phyloP scores from a whole-genome alignment of 768 basidiomycete genomes.

The Macrocybe gigantea region DNA sequence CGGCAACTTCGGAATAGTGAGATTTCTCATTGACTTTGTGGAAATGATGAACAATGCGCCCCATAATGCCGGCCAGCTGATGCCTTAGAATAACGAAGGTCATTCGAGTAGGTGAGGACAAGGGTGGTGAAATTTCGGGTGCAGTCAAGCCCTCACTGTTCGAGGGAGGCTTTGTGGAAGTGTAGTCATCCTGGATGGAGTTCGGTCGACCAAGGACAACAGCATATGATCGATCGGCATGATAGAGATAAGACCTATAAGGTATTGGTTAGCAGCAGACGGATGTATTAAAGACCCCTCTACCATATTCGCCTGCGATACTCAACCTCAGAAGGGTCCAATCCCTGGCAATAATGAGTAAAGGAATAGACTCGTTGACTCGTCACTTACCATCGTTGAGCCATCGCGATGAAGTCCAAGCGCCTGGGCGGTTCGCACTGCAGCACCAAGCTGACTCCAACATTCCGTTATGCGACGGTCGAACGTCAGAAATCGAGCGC shows the following conservation, averaged over 20 bases:
- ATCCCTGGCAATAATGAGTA: conserved; percentile 36
- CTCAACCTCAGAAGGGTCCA: conserved; percentile 75
- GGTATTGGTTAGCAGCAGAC: conserved; percentile 5
- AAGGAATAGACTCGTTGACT: not conserved
- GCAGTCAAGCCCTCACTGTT: conserved; percentile 57
- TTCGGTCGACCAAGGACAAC: conserved; percentile 87
- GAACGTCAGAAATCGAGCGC: conserved; percentile 56
- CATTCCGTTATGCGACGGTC: conserved; percentile 90
- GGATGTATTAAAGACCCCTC: conserved; percentile 4
- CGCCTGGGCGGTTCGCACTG: conserved; percentile 89
- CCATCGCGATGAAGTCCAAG: conserved; percentile 91
- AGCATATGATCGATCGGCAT: conserved; percentile 90
- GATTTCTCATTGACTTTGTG: conserved; percentile 75
- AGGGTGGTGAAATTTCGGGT: conserved; percentile 46
- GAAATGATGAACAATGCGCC: conserved; percentile 89
- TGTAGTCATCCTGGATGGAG: conserved; percentile 86
- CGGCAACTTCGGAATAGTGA: conserved; percentile 78
- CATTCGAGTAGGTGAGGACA: conserved; percentile 73
- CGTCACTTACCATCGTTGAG: conserved; percentile 58
- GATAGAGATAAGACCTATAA: conserved; percentile 81
- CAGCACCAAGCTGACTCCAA: conserved; percentile 93
- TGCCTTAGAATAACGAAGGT: conserved; percentile 88
- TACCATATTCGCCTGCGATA: conserved; percentile 90
- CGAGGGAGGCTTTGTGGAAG: conserved; percentile 71
- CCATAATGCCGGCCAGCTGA: conserved; percentile 77